phyloP scores from a whole-genome alignment of 139 green algal genomes.

The Chlamydomonas asymmetrica region DNA sequence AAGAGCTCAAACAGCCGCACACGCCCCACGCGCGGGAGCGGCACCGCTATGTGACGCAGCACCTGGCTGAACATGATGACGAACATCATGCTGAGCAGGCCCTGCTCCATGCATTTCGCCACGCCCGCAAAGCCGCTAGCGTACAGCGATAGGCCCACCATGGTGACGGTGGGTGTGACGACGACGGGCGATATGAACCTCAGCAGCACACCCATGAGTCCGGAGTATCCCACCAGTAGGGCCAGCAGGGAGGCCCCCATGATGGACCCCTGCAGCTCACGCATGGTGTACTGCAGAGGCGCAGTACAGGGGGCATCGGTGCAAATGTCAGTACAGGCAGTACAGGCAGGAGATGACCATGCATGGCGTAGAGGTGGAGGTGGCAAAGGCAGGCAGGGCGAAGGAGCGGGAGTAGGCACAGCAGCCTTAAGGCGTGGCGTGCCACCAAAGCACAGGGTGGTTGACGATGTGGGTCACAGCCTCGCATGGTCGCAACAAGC shows the following conservation, averaged over 20 bases:
- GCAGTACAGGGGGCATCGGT: too few species aligned
- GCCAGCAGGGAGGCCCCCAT: conserved; percentile 52
- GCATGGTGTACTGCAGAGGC: conserved; percentile 64
- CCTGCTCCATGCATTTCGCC: conserved; percentile 57
- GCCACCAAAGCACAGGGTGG: too few species aligned
- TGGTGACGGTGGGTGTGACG: conserved; percentile 33
- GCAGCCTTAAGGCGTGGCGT: too few species aligned
- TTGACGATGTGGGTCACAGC: too few species aligned
- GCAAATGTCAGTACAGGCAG: too few species aligned
- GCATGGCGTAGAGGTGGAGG: too few species aligned
- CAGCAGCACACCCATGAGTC: conserved; percentile 39
- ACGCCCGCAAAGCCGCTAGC: conserved; percentile 42
- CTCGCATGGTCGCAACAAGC: too few species aligned
- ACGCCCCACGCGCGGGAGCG: too few species aligned
- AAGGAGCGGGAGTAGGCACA: too few species aligned
- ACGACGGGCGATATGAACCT: conserved; percentile 49
- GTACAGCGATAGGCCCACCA: conserved; percentile 46
- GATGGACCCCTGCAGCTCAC: conserved; percentile 62
- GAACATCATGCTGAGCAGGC: conserved; percentile 48
- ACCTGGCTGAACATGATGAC: conserved; percentile 65
- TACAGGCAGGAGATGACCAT: too few species aligned
- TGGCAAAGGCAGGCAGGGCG: too few species aligned
- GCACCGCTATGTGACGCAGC: too few species aligned
- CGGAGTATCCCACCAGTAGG: conserved; percentile 35
- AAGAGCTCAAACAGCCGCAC: conserved; percentile 52